These are phyloP conservation scores for Fagopyrum tataricum DNA, from an alignment of 148 eudicot species.

Conservation along the genomic window DNA sequence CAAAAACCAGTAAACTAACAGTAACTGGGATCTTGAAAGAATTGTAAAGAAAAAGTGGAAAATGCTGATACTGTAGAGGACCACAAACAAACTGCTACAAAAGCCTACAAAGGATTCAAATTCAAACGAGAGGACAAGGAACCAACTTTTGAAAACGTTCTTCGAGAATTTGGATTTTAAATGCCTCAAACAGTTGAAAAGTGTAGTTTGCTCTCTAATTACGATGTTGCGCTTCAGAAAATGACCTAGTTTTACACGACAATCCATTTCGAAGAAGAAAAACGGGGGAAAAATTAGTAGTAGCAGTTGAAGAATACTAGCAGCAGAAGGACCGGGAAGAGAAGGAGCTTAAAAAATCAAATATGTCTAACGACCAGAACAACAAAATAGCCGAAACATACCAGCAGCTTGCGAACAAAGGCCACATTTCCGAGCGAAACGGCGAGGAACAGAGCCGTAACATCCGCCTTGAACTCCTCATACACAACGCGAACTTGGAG, in stretches of 20 bases:
- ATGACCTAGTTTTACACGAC: too few species aligned
- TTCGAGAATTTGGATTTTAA: neutral
- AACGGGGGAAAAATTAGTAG: too few species aligned
- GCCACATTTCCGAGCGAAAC: slow-evolving; percentile 46
- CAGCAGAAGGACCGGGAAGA: neutral
- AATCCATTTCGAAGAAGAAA: too few species aligned
- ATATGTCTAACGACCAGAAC: neutral
- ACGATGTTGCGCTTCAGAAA: neutral
- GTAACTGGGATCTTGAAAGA: neutral
- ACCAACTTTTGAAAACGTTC: neutral
- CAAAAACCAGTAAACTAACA: neutral
- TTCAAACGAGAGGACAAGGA: neutral
- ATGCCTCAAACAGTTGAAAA: neutral
- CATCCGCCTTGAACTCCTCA: slow-evolving; percentile 66
- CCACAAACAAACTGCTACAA: neutral
- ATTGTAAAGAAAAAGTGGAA: neutral
- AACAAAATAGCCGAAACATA: neutral
- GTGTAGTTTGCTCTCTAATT: neutral
- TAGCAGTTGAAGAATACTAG: neutral
- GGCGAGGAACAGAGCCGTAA: slow-evolving; percentile 71
- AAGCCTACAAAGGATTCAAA: neutral
- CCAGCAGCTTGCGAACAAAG: slow-evolving; percentile 47
- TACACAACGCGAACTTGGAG: slow-evolving; percentile 38
- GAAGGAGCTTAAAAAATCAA: neutral
- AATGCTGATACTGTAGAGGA: neutral